Base-by-base conservation (phyloP, 176 grass and related monocot genomes). In the Chloris gayana region DNA sequence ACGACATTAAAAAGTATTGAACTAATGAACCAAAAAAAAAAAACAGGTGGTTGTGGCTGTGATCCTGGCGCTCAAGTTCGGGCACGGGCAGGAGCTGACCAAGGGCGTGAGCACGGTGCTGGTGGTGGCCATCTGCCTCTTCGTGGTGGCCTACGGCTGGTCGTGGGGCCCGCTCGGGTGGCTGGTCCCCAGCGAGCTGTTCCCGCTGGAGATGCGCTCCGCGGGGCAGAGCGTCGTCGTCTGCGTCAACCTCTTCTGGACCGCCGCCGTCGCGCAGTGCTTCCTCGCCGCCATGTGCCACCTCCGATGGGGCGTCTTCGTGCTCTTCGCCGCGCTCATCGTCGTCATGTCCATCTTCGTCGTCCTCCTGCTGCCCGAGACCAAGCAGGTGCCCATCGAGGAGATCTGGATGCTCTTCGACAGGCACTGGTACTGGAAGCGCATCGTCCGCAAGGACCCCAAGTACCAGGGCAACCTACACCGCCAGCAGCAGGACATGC, bases 171-270 rank as follows among this genome's bases (percentile, higher is more conserved):
- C 92, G 0, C 88, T 95, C n/a, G 96, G 96, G 3, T 99, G 96
- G 96, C 86, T 99, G 22, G 96, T 99, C 14, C 96, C 96, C 0
- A 95, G 96, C 74, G 96, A 99, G 77, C 74, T 99, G 30, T 95
- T 99, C 86, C 96, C 96, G 21, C 84, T 95, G 60, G 96, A 99
- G 87, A 94, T 90, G 87, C 68, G 96, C 25, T 99, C 92, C 10
- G 96, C 90, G 34, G 96, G 96, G 31, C 96, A 99, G 79, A 99
- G 96, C 89, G 89, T 99, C 7, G 96, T 99, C 59, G 96, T 99
- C 30, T 93, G 88, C 70, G 96, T 99, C 72, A 99, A 99, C 86
- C 91, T 99, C 45, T 95, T 99, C 89, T 98, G 91, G 86, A 98
- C 96, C 5, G 96, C 96, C 1, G 96, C 88, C 3, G 94, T 99